Evolutionary conservation across 176 grass and related monocot species (phyloP).

Genomic region (Cenchrus purpureus): DNA sequence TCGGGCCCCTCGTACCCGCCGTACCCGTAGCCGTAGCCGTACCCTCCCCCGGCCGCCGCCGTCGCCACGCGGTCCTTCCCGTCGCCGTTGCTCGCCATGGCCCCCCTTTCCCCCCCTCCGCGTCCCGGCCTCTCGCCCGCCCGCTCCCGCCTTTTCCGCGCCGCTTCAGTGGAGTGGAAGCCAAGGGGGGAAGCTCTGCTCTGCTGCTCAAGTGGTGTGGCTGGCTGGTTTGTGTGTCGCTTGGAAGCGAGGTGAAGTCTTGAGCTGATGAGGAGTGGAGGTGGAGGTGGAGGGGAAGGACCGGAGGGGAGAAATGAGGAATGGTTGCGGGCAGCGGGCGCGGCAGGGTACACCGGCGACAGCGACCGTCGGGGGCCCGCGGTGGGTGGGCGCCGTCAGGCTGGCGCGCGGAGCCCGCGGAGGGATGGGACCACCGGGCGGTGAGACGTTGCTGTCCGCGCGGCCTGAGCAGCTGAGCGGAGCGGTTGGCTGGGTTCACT

Average conservation of each 20-base stretch:
- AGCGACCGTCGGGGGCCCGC: slow-evolving; percentile 2
- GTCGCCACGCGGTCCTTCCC: slow-evolving; percentile 50
- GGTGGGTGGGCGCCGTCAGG: slow-evolving; percentile 26
- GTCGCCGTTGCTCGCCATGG: slow-evolving; percentile 51
- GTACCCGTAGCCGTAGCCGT: slow-evolving; percentile 30
- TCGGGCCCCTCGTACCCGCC: slow-evolving; percentile 53
- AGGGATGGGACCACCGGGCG: slow-evolving; percentile 13
- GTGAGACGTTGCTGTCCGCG: slow-evolving; percentile 49
- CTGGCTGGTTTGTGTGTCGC: slow-evolving; percentile 31
- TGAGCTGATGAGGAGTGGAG: neutral
- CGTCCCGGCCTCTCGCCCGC: neutral
- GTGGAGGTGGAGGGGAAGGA: neutral
- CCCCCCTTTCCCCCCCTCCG: neutral
- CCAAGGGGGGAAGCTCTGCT: neutral
- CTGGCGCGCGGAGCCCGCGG: slow-evolving; percentile 22
- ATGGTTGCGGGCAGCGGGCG: slow-evolving; percentile 4
- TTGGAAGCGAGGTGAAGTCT: slow-evolving; percentile 56
- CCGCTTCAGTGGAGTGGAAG: slow-evolving; percentile 29
- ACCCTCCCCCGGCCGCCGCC: slow-evolving; percentile 35
- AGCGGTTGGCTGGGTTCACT: neutral
- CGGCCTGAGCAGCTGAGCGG: neutral
- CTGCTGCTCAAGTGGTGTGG: neutral
- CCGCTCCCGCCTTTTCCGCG: neutral
- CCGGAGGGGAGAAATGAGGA: neutral
- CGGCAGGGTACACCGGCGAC: neutral